phyloP scores from a whole-genome alignment of 2,329 filamentous ascomycete genomes.

The Sporothrix variecibatus region DNA sequence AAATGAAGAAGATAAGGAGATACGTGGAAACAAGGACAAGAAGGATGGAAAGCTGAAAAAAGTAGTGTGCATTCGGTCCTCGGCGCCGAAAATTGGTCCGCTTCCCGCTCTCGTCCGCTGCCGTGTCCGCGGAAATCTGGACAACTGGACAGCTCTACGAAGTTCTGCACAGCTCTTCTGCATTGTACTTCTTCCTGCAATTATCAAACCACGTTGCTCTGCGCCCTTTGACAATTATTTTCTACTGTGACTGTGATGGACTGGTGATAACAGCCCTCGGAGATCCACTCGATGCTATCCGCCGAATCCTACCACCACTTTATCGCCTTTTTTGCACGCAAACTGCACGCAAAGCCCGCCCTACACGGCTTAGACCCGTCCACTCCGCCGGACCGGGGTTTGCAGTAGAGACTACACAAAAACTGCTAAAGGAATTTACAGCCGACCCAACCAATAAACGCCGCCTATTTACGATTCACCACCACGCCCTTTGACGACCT shows the following conservation, averaged over 20 bases:
- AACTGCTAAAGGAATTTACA: not conserved
- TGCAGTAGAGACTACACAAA: not conserved
- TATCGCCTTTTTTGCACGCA: not conserved
- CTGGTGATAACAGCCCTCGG: not conserved
- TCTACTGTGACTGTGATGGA: not conserved
- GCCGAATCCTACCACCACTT: not conserved
- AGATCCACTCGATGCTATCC: not conserved
- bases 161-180: not conserved
- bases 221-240: not conserved
- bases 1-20: not conserved
- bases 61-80: not conserved
- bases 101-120: not conserved
- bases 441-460: not conserved
- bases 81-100: not conserved
- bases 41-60: not conserved
- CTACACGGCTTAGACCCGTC: not conserved
- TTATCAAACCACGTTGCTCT: not conserved
- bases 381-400: conserved; percentile 2
- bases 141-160: too few species aligned
- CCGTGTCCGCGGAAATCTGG: not conserved
- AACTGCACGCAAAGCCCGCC: not conserved
- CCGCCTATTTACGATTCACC: not conserved
- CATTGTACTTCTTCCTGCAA: not conserved
- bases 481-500: conserved; percentile 9
- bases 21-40: not conserved